Conservation (phyloP, 345 rosid species). For the Zanthoxylum bungeanum region DNA sequence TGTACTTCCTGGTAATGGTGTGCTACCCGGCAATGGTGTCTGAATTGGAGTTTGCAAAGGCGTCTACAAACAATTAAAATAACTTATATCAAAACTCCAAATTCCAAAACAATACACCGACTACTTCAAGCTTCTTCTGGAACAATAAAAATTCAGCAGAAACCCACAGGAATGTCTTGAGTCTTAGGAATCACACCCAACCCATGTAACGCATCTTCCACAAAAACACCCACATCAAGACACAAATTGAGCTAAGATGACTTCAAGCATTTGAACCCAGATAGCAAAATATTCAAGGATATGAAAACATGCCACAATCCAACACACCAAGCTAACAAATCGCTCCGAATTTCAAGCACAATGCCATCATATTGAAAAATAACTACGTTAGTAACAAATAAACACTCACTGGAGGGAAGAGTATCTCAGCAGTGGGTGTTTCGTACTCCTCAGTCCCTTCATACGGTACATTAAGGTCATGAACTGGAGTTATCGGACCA, state of each 20-base stretch:
- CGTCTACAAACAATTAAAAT: conserved; percentile 45
- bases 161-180: not conserved
- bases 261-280: not conserved
- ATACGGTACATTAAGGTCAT: conserved; percentile 95
- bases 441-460: conserved; percentile 93
- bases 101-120: not conserved
- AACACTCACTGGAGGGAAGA: conserved; percentile 79
- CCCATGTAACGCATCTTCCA: not conserved
- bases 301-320: not conserved
- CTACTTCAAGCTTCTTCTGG: conserved; percentile 2
- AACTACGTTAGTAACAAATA: not conserved
- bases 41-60: conserved; percentile 84
- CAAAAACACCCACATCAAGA: not conserved
- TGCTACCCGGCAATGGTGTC: conserved; percentile 65
- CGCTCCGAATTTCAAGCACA: not conserved
- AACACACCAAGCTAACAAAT: not conserved
- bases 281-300: not conserved
- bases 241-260: not conserved
- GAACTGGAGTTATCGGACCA: conserved; percentile 63
- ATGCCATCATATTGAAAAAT: not conserved
- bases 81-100: conserved; percentile 17
- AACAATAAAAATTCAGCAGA: not conserved
- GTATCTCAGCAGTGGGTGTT: conserved; percentile 96
- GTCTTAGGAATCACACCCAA: too few relatives aligned
- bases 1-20: conserved; percentile 44